phyloP scores from a whole-genome alignment of 2,329 filamentous ascomycete species.

The Monosporascus cannonballus region DNA sequence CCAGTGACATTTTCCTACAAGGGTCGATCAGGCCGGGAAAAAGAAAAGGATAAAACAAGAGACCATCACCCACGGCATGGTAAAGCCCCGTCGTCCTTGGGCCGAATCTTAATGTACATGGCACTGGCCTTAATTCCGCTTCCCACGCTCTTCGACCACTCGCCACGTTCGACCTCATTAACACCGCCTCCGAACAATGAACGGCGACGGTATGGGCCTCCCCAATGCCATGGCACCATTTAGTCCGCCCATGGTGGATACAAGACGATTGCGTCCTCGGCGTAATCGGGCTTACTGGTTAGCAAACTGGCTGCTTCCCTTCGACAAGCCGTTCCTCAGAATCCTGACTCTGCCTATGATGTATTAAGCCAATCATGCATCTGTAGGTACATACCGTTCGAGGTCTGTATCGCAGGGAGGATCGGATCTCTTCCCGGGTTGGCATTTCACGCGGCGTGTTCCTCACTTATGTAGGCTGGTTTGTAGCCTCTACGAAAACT shows the following conservation, averaged over 20 bases:
- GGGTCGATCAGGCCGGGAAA: no score
- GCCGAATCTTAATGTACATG: background rate
- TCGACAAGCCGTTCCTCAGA: background rate
- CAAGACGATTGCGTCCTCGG: conserved; percentile 5
- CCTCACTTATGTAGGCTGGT: no score
- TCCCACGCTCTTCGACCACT: background rate
- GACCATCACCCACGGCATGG: background rate
- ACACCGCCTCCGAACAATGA: background rate
- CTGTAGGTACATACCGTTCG: no score
- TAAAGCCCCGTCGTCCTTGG: background rate
- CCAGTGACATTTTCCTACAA: no score
- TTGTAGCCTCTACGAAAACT: no score
- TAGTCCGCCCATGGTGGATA: conserved; percentile 14
- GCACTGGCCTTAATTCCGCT: background rate
- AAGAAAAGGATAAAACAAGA: background rate
- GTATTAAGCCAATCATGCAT: background rate
- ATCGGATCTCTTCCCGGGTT: no score
- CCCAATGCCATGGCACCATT: conserved; percentile 16
- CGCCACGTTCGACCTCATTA: no score
- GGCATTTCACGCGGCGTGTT: no score
- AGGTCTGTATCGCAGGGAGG: no score
- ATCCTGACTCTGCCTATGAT: background rate
- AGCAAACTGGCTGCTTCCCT: conserved; percentile 7
- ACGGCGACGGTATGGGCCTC: conserved; percentile 6
- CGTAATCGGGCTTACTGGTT: conserved; percentile 6